Percentiles rank a stretch among this genome's conserved stretches.
These are phyloP conservation scores for Verticillium longisporum DNA, from an alignment of 2,329 filamentous ascomycete genomes.

Conservation along the genomic window DNA sequence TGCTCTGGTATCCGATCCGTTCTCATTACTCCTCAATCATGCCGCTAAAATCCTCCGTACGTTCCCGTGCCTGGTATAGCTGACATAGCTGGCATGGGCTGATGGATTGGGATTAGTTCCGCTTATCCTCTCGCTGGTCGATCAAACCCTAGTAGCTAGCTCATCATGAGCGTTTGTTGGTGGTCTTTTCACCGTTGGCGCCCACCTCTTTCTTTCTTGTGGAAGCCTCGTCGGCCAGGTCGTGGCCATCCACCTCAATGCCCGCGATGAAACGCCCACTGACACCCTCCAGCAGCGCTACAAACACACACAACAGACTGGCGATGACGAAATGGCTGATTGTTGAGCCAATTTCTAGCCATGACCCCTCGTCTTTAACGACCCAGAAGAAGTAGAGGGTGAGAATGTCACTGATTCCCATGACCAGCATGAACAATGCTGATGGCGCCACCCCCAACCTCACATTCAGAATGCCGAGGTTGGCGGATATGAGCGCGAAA, in stretches of 20 bases:
- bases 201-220: not conserved
- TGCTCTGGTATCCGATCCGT: not conserved
- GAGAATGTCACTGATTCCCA: constrained; percentile 83
- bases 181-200: not conserved
- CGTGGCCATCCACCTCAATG: constrained; percentile 56
- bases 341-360: constrained; percentile 95
- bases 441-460: constrained; percentile 77
- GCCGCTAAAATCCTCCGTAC: not conserved
- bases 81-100: not conserved
- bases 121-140: not conserved
- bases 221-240: not conserved
- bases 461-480: constrained; percentile 87
- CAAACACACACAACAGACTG: constrained; percentile 82
- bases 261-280: constrained; percentile 79
- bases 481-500: constrained; percentile 86
- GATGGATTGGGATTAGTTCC: not conserved
- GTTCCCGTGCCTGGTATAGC: not conserved
- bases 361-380: constrained; percentile 91
- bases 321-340: constrained; percentile 96
- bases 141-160: not conserved
- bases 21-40: not conserved
- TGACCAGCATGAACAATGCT: constrained; percentile 89
- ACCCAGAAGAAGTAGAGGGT: constrained; percentile 98
- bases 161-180: not conserved
- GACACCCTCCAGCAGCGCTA: constrained; percentile 77